A percentile compares a stretch with the other conserved stretches of the same genome.
These are phyloP conservation scores for Nicotiana tomentosiformis DNA, from an alignment of 257 asterid genomes.

Conservation along the genomic window DNA sequence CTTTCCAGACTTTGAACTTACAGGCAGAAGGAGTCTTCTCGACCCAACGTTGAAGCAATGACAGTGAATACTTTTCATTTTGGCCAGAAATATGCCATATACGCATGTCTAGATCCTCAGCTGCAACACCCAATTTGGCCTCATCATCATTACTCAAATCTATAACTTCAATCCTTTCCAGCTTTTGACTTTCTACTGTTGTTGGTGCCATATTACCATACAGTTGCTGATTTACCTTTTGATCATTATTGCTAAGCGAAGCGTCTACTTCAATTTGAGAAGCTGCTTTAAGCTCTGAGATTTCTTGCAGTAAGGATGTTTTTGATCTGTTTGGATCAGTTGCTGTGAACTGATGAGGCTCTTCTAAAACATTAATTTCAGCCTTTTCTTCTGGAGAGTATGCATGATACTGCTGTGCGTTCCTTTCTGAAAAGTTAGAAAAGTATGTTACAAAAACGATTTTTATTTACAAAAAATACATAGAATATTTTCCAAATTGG, in stretches of 20 bases:
- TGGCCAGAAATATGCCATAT: slow-evolving; percentile 23
- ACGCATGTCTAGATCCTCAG: neutral
- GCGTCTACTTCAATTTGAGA: neutral
- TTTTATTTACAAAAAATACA: too few relatives aligned
- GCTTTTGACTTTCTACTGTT: neutral
- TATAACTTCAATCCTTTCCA: neutral
- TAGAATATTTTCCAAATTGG: too few relatives aligned
- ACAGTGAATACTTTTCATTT: slow-evolving; percentile 8
- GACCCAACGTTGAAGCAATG: slow-evolving; percentile 22
- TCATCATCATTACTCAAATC: slow-evolving; percentile 16
- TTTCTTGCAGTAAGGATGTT: neutral
- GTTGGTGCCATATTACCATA: neutral
- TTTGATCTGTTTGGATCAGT: neutral
- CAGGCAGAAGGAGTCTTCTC: neutral
- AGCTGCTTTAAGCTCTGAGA: neutral
- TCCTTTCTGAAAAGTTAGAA: slow-evolving; percentile 14
- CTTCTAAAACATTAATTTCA: neutral
- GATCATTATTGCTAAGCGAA: neutral
- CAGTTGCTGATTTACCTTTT: neutral
- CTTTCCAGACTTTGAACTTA: slow-evolving; percentile 34
- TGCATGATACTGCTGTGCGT: slow-evolving; percentile 4
- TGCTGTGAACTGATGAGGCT: neutral
- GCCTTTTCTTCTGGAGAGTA: slow-evolving; percentile 14
- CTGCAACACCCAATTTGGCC: neutral
- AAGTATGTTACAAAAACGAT: too few relatives aligned